Base-by-base conservation (phyloP, 768 basidiomycete genomes). In the Auricularia heimuer region DNA sequence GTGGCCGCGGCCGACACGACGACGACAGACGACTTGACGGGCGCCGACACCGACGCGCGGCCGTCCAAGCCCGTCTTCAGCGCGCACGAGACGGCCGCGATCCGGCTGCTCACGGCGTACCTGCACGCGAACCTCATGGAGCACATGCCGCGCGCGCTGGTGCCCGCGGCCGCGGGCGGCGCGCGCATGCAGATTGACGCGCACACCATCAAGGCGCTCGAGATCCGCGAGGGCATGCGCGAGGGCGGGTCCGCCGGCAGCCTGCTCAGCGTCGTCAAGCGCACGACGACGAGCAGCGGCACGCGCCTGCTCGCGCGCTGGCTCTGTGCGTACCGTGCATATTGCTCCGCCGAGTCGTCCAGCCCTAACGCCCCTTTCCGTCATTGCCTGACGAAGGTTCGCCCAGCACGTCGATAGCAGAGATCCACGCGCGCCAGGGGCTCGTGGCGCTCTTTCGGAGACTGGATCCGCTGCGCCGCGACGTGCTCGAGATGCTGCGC, bases 111-210 rank as follows among this genome's bases (percentile, higher is more conserved):
- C 35, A 87, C 86, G 6, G 74, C 76, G 2, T 92, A 85, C 73
- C 79, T 94, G 65, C 81, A 78, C 67, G 77, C 76, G 54, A 87
- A 89, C 69, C 80, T 94, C 33, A 74, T 94, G 70, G 92, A 93
- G 61, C 82, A 87, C 70, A 90, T 89, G 86, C 92, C 92, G 12
- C 71, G 72, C 21, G 79, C 91, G 33, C 77, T 80, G 33, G 71
- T 73, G 33, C 88, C 90, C 0, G 79, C 77, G 54, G 39, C 82
- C 79, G 67, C 89, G 93, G 73, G 78, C 73, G 18, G 67, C 73
- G 77, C 79, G 33, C 80, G 86, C n/a, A 92, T 95, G 90, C 88
- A 92, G 68, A 91, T 95, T 64, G 93, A 95, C 71, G 82, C 89
- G 3, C 87, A 94, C 72, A 94, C 93, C 1, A 88, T 94, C 74